Evolutionary conservation across 73 alveolate species (phyloP), one percentile per base, ranked within the genome.

Genomic region (Durusdinium trenchii): DNA sequence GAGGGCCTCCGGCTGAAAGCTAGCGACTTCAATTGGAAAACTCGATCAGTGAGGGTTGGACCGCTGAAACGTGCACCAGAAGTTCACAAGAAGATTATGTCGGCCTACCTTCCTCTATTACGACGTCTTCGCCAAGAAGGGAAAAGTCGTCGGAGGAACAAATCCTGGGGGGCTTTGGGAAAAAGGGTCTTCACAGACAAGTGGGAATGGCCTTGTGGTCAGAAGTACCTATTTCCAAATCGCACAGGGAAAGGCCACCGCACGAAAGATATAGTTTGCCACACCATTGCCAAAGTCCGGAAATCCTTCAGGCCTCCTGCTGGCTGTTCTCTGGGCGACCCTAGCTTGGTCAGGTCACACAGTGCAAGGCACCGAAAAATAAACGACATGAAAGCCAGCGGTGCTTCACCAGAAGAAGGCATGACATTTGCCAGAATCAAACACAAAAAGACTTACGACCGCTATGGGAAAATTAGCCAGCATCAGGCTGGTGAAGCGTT

Each of bases 161-260:
- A 40, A 45, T 20, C 18, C 7, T 76, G 87, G 23, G 87, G 87
- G 0, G 87, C 26, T 42, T 60, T 54, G 0, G 87, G 87, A 0
- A 6, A 42, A 10, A 60, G 42, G 60, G 45, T 35, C 62, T 76
- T 76, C 87, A 40, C 10, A 28, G 87, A 76, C 43, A 5, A 20
- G 30, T 76, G 87, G 87, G 5, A 0, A 23, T 76, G 87, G 87
- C 87, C 87, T 20, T 43, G 62, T 16, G 87, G 87, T 26, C 87
- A 76, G 62, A 40, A 76, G 40, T 76, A 42, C 87, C 87, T 76
- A 42, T 76, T 76, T 40, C 87, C 87, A 69, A 46, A 69, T 43
- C 45, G 62, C 36, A 7, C 54, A 43, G 12, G 42, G 42, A 43
- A 42, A 14, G 61, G 86, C 42, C 86, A 43, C 86, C 40, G 40